phyloP scores from a whole-genome alignment of 2,329 filamentous ascomycete genomes.

The Arachnomyces sp. region DNA sequence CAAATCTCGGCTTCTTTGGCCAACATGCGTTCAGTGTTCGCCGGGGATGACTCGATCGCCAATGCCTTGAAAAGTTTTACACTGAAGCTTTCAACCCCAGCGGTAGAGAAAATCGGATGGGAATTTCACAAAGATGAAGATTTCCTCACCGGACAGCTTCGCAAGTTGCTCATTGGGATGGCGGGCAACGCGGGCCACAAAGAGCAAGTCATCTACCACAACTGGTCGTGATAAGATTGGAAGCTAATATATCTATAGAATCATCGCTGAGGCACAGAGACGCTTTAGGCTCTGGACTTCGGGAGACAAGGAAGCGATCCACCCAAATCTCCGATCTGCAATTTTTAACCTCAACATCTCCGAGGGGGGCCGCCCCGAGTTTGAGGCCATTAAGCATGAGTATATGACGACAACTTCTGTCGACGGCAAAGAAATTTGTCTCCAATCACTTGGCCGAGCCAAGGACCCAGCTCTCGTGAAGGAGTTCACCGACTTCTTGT shows the following conservation, averaged over 20 bases:
- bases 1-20: slow-evolving; percentile 71
- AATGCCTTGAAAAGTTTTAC: slow-evolving; percentile 69
- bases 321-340: slow-evolving; percentile 70
- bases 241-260: slow-evolving; percentile 34
- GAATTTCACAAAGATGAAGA: slow-evolving; percentile 69
- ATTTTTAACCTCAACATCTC: slow-evolving; percentile 73
- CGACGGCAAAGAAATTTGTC: slow-evolving; percentile 81
- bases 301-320: slow-evolving; percentile 60
- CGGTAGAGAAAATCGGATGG: slow-evolving; percentile 76
- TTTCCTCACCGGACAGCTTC: slow-evolving; percentile 72
- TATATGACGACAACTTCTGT: slow-evolving; percentile 75
- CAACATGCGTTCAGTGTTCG: slow-evolving; percentile 76
- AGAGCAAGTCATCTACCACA: slow-evolving; percentile 44
- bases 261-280: slow-evolving; percentile 63
- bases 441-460: slow-evolving; percentile 66
- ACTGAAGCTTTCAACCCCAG: slow-evolving; percentile 64
- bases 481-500: slow-evolving; percentile 62
- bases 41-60: slow-evolving; percentile 62
- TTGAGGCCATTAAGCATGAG: slow-evolving; percentile 70
- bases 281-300: slow-evolving; percentile 73
- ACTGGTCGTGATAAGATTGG: slow-evolving; percentile 5
- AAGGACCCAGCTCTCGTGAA: slow-evolving; percentile 61
- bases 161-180: slow-evolving; percentile 67
- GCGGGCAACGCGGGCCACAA: slow-evolving; percentile 72
- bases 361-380: slow-evolving; percentile 61